Conservation (phyloP, 805 yeast species). For the Teunomyces cretensis region DNA sequence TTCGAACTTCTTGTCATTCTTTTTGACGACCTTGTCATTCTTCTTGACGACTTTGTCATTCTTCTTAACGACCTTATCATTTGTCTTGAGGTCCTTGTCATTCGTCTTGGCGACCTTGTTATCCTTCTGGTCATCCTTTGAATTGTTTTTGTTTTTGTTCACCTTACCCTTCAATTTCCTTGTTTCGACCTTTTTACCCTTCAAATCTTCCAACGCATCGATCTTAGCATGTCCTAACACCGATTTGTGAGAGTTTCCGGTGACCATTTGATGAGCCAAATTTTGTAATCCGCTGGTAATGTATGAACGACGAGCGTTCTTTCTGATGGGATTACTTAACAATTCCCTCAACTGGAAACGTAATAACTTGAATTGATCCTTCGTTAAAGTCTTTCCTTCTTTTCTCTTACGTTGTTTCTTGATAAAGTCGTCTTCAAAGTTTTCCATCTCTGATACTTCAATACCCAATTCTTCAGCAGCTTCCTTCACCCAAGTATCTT, state of each 20-base stretch:
- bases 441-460: constrained; percentile 65
- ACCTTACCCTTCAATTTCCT: constrained; percentile 5
- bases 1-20: constrained; percentile 1
- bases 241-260: constrained; percentile 56
- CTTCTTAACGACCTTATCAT: too few relatives aligned
- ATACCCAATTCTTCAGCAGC: constrained; percentile 94
- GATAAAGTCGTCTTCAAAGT: constrained; percentile 61
- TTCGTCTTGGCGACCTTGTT: constrained; percentile 3
- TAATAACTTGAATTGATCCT: constrained; percentile 46
- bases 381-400: constrained; percentile 41
- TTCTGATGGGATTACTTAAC: constrained; percentile 55
- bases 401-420: constrained; percentile 60
- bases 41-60: constrained; percentile 5
- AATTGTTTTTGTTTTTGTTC: constrained; percentile 12
- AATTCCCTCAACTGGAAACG: constrained; percentile 54
- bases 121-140: not conserved
- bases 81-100: too few relatives aligned
- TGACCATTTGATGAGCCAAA: constrained; percentile 72
- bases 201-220: constrained; percentile 66
- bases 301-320: constrained; percentile 66
- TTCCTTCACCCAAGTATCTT: constrained; percentile 76
- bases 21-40: constrained; percentile 4
- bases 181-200: constrained; percentile 9
- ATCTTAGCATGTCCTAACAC: constrained; percentile 69
- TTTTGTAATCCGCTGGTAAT: constrained; percentile 77